Evolutionary conservation across 805 yeast species (phyloP).

Genomic region (Ogataea wickerhamii): DNA sequence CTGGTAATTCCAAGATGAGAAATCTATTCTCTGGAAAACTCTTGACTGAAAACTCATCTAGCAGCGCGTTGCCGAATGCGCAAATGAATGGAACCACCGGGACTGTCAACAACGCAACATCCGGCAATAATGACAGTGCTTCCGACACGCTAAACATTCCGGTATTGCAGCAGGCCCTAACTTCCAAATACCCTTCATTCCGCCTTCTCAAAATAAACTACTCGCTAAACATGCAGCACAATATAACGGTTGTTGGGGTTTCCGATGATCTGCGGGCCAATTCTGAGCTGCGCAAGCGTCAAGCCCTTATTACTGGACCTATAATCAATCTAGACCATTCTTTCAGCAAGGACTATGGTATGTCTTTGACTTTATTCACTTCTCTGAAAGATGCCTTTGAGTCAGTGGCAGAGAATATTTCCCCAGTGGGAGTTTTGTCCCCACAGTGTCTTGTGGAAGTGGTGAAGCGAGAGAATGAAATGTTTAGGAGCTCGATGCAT

Average conservation of each 20-base stretch:
- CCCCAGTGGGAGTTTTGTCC: slow-evolving; percentile 78
- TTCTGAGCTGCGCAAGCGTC: slow-evolving; percentile 71
- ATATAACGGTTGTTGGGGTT: slow-evolving; percentile 44
- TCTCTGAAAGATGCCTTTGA: slow-evolving; percentile 85
- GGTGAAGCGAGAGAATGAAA: slow-evolving; percentile 74
- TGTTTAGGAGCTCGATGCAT: slow-evolving; percentile 90
- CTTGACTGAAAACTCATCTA: not conserved
- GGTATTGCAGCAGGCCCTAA: slow-evolving; percentile 19
- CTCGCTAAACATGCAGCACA: slow-evolving; percentile 39
- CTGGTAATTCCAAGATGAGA: slow-evolving; percentile 16
- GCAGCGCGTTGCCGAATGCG: not conserved
- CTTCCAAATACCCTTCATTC: slow-evolving; percentile 31
- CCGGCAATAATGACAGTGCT: slow-evolving; percentile 7
- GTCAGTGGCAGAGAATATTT: slow-evolving; percentile 66
- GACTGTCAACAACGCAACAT: slow-evolving; percentile 1
- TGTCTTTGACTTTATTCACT: slow-evolving; percentile 50
- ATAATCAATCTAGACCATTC: slow-evolving; percentile 76
- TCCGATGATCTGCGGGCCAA: slow-evolving; percentile 41
- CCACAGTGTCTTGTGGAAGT: slow-evolving; percentile 72
- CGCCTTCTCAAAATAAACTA: slow-evolving; percentile 35
- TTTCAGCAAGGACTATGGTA: slow-evolving; percentile 46
- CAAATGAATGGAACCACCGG: slow-evolving; percentile 17
- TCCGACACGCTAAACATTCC: slow-evolving; percentile 16
- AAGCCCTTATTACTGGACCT: slow-evolving; percentile 79
- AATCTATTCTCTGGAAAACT: slow-evolving; percentile 12